Evolutionary conservation across 2,329 filamentous ascomycete genomes (phyloP), one percentile per base, ranked within the genome.

Genomic region (Phyllosticta capitalensis): DNA sequence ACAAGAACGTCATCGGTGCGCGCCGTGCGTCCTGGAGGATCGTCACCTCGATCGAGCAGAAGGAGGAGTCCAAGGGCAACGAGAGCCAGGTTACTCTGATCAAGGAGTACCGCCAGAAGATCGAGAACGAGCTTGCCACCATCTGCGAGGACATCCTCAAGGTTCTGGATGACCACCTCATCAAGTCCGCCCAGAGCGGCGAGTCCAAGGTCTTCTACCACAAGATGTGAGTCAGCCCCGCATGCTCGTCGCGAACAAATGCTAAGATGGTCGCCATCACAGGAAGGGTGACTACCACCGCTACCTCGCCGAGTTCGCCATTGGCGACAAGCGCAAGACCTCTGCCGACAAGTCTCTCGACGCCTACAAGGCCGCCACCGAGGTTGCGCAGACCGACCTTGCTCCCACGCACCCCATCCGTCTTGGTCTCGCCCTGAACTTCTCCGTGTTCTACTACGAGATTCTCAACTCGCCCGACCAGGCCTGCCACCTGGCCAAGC

Each of bases 281-380:
- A 96, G 92, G 92, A 96, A 96, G 90, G 92, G 92, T 78, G 92
- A 96, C 80, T 96, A 96, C 84, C 91, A 96, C 86, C 91, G 92
- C 75, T 96, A 96, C 81, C 89, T 96, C 64, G 92, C 92, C 74
- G 92, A 96, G 83, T 96, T 96, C 76, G 92, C 91, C 72, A 82
- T 89, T 75, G 90, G 91, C 72, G 91, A 96, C 75, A 90, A 90
- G 82, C 91, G 92, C 81, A 96, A 95, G 88, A 86, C 84, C 69
- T 92, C 92, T 66, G 91, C 92, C 79, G 89, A 92, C 78, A 88
- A 90, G 81, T 94, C 92, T 58, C 90, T 95, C 69, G 92, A 96
- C 82, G 92, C 92, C 64, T 97, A 97, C 89, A 96, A 96, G 81
- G 84, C 85, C 73, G 90, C 90, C 71, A 95, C 90, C 72, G 90